Evolutionary conservation across 441 rosid genomes (phyloP).

Genomic region (Gossypium trilobum): DNA sequence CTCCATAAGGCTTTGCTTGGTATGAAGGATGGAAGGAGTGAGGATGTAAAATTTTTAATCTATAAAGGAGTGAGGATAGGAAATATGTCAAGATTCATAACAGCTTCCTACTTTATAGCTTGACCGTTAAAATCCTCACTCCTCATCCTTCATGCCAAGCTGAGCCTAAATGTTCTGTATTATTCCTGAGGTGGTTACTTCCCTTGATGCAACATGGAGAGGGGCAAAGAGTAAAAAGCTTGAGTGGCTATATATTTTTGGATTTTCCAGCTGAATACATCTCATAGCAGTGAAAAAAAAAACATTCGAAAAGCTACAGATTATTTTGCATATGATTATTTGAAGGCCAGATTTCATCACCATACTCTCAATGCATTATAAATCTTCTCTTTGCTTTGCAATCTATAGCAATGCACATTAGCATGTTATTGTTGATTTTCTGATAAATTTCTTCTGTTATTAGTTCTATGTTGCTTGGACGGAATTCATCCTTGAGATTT

Average conservation of each 20-base stretch:
- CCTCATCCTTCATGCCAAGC: no score
- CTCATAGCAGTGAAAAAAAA: background rate
- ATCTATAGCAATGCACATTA: background rate
- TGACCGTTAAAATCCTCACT: no score
- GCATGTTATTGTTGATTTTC: background rate
- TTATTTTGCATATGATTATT: background rate
- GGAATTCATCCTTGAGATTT: slow-evolving; percentile 2
- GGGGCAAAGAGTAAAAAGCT: background rate
- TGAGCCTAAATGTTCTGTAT: background rate
- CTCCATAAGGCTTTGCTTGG: background rate
- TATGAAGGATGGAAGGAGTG: no score
- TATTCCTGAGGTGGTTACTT: background rate
- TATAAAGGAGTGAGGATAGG: no score
- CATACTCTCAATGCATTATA: background rate
- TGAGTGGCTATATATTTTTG: background rate
- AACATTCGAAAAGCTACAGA: background rate
- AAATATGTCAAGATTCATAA: no score
- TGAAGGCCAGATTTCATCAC: background rate
- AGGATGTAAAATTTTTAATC: no score
- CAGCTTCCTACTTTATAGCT: no score
- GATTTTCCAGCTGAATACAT: background rate
- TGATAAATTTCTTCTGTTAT: background rate
- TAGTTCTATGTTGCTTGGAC: background rate
- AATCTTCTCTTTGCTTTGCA: background rate
- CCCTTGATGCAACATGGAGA: background rate